Percentiles rank a stretch among this genome's conserved stretches.
These are phyloP conservation scores for Psilocybe subaeruginosa DNA, from an alignment of 768 basidiomycete species.

Conservation along the genomic window DNA sequence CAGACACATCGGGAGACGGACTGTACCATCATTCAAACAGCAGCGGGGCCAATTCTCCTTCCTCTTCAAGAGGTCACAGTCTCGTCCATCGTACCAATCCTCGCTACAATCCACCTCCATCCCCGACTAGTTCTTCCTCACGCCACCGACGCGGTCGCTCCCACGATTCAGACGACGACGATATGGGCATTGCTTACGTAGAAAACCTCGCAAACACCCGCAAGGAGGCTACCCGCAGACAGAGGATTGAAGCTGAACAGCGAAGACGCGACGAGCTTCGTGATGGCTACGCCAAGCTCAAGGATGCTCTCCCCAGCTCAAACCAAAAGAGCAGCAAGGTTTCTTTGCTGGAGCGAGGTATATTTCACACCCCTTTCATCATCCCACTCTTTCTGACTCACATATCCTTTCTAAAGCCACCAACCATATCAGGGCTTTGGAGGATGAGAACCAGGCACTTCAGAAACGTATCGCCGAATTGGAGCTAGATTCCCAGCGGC, in stretches of 20 bases:
- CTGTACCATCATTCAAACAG: constrained; percentile 80
- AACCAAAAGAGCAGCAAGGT: constrained; percentile 94
- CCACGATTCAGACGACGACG: constrained; percentile 78
- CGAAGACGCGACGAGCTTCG: constrained; percentile 86
- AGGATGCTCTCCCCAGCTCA: constrained; percentile 83
- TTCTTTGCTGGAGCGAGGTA: constrained; percentile 85
- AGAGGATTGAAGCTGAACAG: constrained; percentile 91
- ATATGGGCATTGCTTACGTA: constrained; percentile 70
- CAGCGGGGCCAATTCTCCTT: constrained; percentile 77
- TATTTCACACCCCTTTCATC: constrained; percentile 21
- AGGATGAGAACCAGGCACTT: constrained; percentile 73
- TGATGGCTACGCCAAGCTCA: constrained; percentile 87
- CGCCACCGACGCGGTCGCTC: constrained; percentile 67
- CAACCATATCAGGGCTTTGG: constrained; percentile 74
- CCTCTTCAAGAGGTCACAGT: constrained; percentile 74
- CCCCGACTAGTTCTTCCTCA: constrained; percentile 74
- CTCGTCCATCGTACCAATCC: constrained; percentile 69
- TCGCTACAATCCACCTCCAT: constrained; percentile 83
- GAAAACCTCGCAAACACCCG: constrained; percentile 77
- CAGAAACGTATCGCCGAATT: constrained; percentile 66
- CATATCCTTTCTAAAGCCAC: constrained; percentile 53
- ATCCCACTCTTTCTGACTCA: constrained; percentile 12
- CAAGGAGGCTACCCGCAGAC: constrained; percentile 83
- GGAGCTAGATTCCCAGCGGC: constrained; percentile 70
- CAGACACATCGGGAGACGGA: constrained; percentile 86